A percentile compares a stretch with the other conserved stretches of the same genome.
phyloP scores from a whole-genome alignment of 306 rosid species.

The Vicia villosa region DNA sequence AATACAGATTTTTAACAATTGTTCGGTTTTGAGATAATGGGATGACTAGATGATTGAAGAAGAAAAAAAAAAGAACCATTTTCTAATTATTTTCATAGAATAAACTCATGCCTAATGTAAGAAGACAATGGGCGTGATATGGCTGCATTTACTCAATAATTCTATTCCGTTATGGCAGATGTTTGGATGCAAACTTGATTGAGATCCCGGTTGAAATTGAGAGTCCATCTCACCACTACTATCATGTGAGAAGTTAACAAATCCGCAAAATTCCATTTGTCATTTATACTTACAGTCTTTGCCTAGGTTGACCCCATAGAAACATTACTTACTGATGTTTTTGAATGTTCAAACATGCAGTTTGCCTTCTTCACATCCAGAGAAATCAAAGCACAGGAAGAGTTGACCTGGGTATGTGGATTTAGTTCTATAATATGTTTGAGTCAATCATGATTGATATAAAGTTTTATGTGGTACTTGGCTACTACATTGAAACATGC shows the following conservation, averaged over 20 bases:
- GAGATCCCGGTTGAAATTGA: constrained; percentile 88
- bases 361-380: constrained; percentile 89
- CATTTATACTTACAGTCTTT: constrained; percentile 29
- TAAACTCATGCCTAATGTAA: no score
- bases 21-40: background rate
- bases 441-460: constrained; percentile 23
- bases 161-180: constrained; percentile 53
- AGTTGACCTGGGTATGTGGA: constrained; percentile 86
- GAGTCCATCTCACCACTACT: constrained; percentile 67
- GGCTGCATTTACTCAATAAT: background rate
- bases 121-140: no score
- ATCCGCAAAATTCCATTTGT: constrained; percentile 15
- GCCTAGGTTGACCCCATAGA: constrained; percentile 19
- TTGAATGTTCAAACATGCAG: constrained; percentile 52
- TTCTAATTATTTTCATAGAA: background rate
- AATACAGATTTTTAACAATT: background rate
- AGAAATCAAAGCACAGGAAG: constrained; percentile 77
- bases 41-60: constrained; percentile 15
- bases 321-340: constrained; percentile 27
- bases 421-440: constrained; percentile 35
- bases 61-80: background rate
- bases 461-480: constrained; percentile 11
- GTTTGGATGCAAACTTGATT: constrained; percentile 89
- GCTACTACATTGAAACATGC: constrained; percentile 18
- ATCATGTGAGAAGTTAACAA: constrained; percentile 66